Percentiles rank a stretch among this genome's conserved stretches.
Evolutionary conservation across 164 flowering plant genomes (phyloP).

Genomic region (Euptelea pleiosperma): DNA sequence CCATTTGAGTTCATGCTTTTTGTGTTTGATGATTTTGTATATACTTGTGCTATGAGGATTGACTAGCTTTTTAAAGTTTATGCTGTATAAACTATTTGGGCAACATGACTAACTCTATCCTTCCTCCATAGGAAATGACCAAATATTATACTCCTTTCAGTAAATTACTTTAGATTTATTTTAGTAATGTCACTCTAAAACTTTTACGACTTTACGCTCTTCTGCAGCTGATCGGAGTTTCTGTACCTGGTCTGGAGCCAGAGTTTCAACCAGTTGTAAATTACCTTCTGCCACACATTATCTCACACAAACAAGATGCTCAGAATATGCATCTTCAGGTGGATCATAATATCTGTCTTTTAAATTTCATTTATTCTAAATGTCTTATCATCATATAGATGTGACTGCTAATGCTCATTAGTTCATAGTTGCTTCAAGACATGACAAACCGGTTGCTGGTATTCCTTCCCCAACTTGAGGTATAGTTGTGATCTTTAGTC

Average conservation of each 20-base stretch:
- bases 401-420: constrained; percentile 32
- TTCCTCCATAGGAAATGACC: background rate
- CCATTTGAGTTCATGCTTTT: no score
- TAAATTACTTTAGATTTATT: background rate
- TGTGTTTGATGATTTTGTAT: no score
- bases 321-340: constrained; percentile 88
- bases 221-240: constrained; percentile 76
- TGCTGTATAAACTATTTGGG: no score
- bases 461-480: constrained; percentile 96
- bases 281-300: constrained; percentile 72
- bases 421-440: constrained; percentile 87
- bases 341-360: constrained; percentile 11
- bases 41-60: no score
- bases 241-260: constrained; percentile 76
- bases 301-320: constrained; percentile 72
- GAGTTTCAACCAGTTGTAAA: constrained; percentile 90
- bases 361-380: background rate
- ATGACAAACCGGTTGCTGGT: constrained; percentile 59
- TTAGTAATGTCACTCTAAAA: background rate
- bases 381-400: constrained; percentile 16
- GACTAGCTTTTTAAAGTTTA: no score
- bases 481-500: constrained; percentile 19
- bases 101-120: background rate
- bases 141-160: background rate
- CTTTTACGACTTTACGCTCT: background rate